Percentiles rank a stretch among this genome's conserved stretches.
phyloP scores from a whole-genome alignment of 768 basidiomycete genomes.

The Imleria badia region DNA sequence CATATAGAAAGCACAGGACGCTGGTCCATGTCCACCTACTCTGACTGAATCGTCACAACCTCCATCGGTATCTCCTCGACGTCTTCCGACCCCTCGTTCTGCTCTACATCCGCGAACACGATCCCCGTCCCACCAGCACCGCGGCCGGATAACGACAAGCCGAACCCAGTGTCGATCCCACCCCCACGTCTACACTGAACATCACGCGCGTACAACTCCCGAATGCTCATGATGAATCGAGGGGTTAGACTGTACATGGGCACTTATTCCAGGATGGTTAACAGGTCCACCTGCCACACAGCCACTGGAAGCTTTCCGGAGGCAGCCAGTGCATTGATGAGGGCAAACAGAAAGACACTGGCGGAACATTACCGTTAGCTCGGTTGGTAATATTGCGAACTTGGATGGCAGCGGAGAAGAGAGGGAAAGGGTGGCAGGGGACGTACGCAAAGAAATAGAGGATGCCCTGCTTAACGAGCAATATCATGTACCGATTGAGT shows the following conservation, averaged over 20 bases:
- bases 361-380: not conserved
- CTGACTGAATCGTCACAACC: not conserved
- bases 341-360: not conserved
- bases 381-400: not conserved
- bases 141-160: not conserved
- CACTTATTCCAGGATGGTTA: not conserved
- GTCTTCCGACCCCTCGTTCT: not conserved
- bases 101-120: not conserved
- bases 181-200: not conserved
- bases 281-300: too few species aligned
- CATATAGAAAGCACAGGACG: too few species aligned
- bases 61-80: not conserved
- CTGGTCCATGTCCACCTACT: too few species aligned
- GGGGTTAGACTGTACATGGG: not conserved
- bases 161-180: not conserved
- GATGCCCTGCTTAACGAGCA: not conserved
- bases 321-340: not conserved
- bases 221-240: not conserved
- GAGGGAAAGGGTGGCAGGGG: too few species aligned
- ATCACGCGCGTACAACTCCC: not conserved
- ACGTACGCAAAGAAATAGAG: constrained; percentile 1
- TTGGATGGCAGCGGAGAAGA: not conserved
- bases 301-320: not conserved
- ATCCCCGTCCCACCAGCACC: too few species aligned
- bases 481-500: not conserved